Percentiles rank a stretch among this genome's conserved stretches.
Evolutionary conservation across 257 asterid species (phyloP).

Genomic region (Solanum dulcamara): DNA sequence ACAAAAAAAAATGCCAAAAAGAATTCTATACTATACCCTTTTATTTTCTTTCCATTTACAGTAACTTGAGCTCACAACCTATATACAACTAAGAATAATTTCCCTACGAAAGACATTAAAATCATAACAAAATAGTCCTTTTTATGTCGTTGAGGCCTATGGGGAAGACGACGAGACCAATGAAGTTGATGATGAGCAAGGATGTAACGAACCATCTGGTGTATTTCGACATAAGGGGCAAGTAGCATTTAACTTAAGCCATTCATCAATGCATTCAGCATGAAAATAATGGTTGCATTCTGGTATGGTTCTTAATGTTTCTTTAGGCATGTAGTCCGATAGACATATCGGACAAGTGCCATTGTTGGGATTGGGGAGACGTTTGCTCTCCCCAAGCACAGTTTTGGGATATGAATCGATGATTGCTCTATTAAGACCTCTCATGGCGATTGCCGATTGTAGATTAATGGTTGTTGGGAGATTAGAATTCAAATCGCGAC

Average conservation of each 20-base stretch:
- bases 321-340: slow-evolving; percentile 57
- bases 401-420: slow-evolving; percentile 68
- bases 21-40: neutral
- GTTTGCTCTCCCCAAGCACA: slow-evolving; percentile 55
- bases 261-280: slow-evolving; percentile 60
- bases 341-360: slow-evolving; percentile 67
- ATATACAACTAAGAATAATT: neutral
- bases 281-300: slow-evolving; percentile 81
- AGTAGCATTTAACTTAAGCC: slow-evolving; percentile 72
- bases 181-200: slow-evolving; percentile 39
- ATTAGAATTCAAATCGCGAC: slow-evolving; percentile 7
- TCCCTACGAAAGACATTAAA: neutral
- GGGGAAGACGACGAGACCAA: slow-evolving; percentile 16
- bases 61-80: neutral
- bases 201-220: slow-evolving; percentile 23
- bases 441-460: slow-evolving; percentile 11
- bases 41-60: neutral
- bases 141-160: slow-evolving; percentile 5
- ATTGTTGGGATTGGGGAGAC: slow-evolving; percentile 48
- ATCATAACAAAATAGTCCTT: neutral
- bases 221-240: slow-evolving; percentile 80
- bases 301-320: slow-evolving; percentile 53
- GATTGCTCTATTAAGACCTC: slow-evolving; percentile 51
- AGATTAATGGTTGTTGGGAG: slow-evolving; percentile 17
- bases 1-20: neutral